phyloP scores from a whole-genome alignment of 2,329 filamentous ascomycete species.

The Cladosporium sp. region DNA sequence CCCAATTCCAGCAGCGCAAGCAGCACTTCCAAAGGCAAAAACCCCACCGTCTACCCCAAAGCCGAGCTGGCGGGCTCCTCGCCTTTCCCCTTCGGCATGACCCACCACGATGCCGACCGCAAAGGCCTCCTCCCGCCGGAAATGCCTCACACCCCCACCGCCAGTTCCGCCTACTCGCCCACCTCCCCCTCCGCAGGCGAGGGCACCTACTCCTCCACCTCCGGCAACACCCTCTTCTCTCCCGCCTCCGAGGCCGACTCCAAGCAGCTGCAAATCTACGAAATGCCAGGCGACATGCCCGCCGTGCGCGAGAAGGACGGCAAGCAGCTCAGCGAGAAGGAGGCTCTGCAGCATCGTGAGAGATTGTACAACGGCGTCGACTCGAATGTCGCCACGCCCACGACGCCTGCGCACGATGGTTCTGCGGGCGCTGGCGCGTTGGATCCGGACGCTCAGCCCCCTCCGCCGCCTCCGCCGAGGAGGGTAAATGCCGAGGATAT shows the following conservation, averaged over 20 bases:
- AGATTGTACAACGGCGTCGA: slow-evolving; percentile 44
- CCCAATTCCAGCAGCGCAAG: slow-evolving; percentile 3
- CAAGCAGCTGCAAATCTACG: slow-evolving; percentile 34
- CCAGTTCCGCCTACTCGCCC: slow-evolving; percentile 16
- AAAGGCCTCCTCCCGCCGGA: slow-evolving; percentile 21
- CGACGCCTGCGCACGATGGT: neutral
- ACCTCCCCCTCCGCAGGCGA: slow-evolving; percentile 21
- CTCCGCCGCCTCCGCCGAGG: slow-evolving; percentile 16
- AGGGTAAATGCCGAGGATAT: slow-evolving; percentile 24
- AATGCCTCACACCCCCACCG: slow-evolving; percentile 5
- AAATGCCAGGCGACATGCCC: slow-evolving; percentile 54
- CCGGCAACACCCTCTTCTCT: slow-evolving; percentile 20
- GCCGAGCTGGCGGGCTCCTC: slow-evolving; percentile 39
- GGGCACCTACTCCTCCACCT: slow-evolving; percentile 24
- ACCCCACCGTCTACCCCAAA: slow-evolving; percentile 38
- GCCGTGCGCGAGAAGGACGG: slow-evolving; percentile 48
- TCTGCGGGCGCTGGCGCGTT: neutral
- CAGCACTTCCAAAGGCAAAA: slow-evolving; percentile 11
- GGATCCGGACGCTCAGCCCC: neutral
- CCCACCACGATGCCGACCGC: slow-evolving; percentile 14
- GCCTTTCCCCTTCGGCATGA: slow-evolving; percentile 15
- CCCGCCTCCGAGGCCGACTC: slow-evolving; percentile 28
- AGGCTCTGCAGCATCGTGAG: slow-evolving; percentile 44
- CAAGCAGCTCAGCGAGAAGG: slow-evolving; percentile 45
- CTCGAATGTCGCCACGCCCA: slow-evolving; percentile 13